These are phyloP conservation scores for Sphenostylis stenocarpa DNA, from an alignment of 306 rosid genomes.

Conservation along the genomic window DNA sequence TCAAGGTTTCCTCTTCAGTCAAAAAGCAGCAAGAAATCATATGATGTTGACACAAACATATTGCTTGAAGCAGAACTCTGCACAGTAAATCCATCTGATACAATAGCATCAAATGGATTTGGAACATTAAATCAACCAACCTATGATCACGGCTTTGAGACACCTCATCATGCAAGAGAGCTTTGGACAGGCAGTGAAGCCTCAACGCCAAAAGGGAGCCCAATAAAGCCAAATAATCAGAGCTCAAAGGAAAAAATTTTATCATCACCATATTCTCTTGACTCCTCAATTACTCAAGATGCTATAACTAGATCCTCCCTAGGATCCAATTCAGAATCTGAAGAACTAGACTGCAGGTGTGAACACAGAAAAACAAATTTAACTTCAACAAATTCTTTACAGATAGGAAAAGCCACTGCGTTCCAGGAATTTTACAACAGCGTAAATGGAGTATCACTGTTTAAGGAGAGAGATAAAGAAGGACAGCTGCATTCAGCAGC, in stretches of 20 bases:
- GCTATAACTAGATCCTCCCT: constrained; percentile 46
- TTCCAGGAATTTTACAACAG: constrained; percentile 58
- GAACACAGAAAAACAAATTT: constrained; percentile 38
- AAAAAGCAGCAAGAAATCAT: constrained; percentile 39
- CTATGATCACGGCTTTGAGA: constrained; percentile 38
- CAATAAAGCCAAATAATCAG: constrained; percentile 41
- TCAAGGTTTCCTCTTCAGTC: constrained; percentile 69
- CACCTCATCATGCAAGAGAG: constrained; percentile 41
- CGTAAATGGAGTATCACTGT: constrained; percentile 45
- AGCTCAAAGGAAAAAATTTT: constrained; percentile 63
- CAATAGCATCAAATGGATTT: constrained; percentile 45
- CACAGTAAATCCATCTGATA: constrained; percentile 42
- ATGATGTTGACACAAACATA: constrained; percentile 35
- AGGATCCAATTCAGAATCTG: constrained; percentile 70
- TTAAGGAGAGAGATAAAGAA: constrained; percentile 43
- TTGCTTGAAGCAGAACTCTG: constrained; percentile 53
- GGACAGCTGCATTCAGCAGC: constrained; percentile 37
- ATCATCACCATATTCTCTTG: constrained; percentile 77
- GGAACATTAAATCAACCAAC: constrained; percentile 38
- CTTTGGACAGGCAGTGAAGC: constrained; percentile 38
- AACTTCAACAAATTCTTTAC: constrained; percentile 38
- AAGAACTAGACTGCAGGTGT: constrained; percentile 47
- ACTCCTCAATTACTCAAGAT: constrained; percentile 73
- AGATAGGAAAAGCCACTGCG: constrained; percentile 40
- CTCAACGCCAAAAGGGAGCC: constrained; percentile 35